Conservation (phyloP, 2,329 filamentous ascomycete genomes). For the Colletotrichum sp. region DNA sequence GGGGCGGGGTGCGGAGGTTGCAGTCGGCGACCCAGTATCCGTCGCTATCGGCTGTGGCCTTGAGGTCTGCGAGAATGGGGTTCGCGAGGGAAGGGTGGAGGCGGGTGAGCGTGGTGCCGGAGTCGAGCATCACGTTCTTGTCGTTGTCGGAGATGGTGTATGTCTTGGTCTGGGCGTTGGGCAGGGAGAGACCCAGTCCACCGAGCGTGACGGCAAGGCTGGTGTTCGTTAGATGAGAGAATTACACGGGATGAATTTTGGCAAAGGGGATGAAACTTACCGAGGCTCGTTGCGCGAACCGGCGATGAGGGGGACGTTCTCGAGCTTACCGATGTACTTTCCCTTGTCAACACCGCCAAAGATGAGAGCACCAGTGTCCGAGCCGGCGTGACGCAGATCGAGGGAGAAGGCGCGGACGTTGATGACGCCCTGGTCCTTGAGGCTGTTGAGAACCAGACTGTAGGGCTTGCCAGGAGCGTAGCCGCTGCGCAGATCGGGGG, state of each 20-base stretch:
- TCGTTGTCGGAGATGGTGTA: constrained; percentile 34
- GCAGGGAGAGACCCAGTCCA: constrained; percentile 35
- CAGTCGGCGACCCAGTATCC: constrained; percentile 54
- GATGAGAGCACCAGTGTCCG: constrained; percentile 52
- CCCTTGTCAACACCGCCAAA: constrained; percentile 59
- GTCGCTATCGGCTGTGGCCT: constrained; percentile 40
- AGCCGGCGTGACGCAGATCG: constrained; percentile 51
- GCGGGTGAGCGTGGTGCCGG: constrained; percentile 54
- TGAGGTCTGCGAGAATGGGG: constrained; percentile 48
- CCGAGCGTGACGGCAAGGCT: constrained; percentile 38
- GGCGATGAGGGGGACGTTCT: constrained; percentile 46
- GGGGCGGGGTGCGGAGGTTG: constrained; percentile 30
- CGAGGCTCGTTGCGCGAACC: constrained; percentile 38
- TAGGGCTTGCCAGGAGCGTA: constrained; percentile 46
- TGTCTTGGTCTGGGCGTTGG: constrained; percentile 20
- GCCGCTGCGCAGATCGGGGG: constrained; percentile 44
- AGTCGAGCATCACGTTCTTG: constrained; percentile 54
- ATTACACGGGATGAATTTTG: not conserved
- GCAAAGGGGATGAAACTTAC: constrained; percentile 20
- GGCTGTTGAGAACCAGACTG: constrained; percentile 56
- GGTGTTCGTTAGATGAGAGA: not conserved
- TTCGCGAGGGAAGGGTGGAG: constrained; percentile 48
- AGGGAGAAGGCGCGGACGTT: constrained; percentile 55
- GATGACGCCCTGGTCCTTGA: constrained; percentile 52
- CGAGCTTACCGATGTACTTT: constrained; percentile 54